phyloP scores from a whole-genome alignment of 2,329 filamentous ascomycete species.

The Apiospora hydei region DNA sequence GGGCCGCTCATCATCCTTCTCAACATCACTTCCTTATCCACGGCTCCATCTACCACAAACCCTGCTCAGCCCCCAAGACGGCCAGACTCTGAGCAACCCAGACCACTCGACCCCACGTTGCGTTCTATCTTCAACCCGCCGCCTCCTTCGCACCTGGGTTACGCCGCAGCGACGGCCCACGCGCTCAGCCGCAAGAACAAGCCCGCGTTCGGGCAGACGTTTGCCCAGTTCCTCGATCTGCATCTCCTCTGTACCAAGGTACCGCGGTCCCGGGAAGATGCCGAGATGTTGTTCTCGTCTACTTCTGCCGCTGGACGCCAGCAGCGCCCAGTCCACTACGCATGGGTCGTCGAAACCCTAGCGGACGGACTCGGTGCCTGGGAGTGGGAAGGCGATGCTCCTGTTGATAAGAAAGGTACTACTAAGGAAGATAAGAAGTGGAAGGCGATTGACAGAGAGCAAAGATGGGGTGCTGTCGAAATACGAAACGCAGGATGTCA shows the following conservation, averaged over 20 bases:
- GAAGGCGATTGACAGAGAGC: constrained; percentile 52
- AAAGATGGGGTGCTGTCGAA: constrained; percentile 60
- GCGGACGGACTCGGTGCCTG: constrained; percentile 58
- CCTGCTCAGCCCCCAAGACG: constrained; percentile 22
- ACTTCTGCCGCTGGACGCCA: constrained; percentile 22
- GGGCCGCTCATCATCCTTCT: constrained; percentile 61
- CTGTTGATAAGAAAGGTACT: not conserved
- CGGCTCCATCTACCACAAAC: not conserved
- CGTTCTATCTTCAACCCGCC: constrained; percentile 57
- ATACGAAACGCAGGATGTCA: constrained; percentile 44
- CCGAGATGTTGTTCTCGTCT: constrained; percentile 42
- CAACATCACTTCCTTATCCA: constrained; percentile 44
- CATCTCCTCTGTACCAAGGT: constrained; percentile 60
- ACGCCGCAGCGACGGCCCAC: constrained; percentile 14
- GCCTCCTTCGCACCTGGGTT: constrained; percentile 29
- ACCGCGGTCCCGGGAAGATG: constrained; percentile 50
- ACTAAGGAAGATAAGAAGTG: constrained; percentile 24
- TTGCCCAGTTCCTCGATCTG: constrained; percentile 61
- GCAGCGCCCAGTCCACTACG: constrained; percentile 35
- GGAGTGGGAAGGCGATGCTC: constrained; percentile 34
- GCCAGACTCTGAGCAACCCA: constrained; percentile 24
- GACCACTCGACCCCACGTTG: constrained; percentile 51
- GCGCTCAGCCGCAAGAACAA: constrained; percentile 46
- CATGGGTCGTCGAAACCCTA: constrained; percentile 59
- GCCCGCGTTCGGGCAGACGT: constrained; percentile 62